A percentile compares a stretch with the other conserved stretches of the same genome.
Conservation (phyloP, 768 basidiomycete genomes). For the Pisolithus tinctorius region DNA sequence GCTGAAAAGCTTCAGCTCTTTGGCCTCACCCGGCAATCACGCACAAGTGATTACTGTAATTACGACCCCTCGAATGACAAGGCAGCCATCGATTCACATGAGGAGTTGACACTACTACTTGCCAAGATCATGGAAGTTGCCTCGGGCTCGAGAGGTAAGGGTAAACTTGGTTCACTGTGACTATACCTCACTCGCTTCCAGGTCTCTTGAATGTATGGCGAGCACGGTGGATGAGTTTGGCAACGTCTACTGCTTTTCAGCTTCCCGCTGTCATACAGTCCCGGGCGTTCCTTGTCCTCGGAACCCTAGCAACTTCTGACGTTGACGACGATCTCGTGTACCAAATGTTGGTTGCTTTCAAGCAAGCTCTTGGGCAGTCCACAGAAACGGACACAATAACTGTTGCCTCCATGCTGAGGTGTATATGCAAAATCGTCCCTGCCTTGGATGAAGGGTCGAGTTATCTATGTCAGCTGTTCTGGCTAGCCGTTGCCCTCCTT, state of each 20-base stretch:
- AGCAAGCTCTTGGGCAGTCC: constrained; percentile 60
- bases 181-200: constrained; percentile 22
- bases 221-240: constrained; percentile 88
- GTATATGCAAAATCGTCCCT: constrained; percentile 72
- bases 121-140: constrained; percentile 56
- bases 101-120: constrained; percentile 58
- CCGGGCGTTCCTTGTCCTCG: constrained; percentile 78
- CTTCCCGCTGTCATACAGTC: constrained; percentile 83
- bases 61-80: constrained; percentile 48
- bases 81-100: constrained; percentile 56
- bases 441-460: constrained; percentile 62
- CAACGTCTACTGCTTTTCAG: constrained; percentile 86
- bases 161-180: not conserved
- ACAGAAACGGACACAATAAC: constrained; percentile 63
- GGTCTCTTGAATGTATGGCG: constrained; percentile 84
- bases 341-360: constrained; percentile 86
- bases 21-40: constrained; percentile 57
- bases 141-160: constrained; percentile 63
- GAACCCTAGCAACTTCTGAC: constrained; percentile 73
- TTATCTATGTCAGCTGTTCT: constrained; percentile 73
- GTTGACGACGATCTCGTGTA: constrained; percentile 92
- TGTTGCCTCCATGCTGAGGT: constrained; percentile 84
- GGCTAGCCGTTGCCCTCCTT: constrained; percentile 81
- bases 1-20: constrained; percentile 60
- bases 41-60: constrained; percentile 62